A percentile compares a stretch with the other conserved stretches of the same genome.
These are phyloP conservation scores for Saccharomycopsis lassenensis DNA, from an alignment of 805 yeast species.

Conservation along the genomic window DNA sequence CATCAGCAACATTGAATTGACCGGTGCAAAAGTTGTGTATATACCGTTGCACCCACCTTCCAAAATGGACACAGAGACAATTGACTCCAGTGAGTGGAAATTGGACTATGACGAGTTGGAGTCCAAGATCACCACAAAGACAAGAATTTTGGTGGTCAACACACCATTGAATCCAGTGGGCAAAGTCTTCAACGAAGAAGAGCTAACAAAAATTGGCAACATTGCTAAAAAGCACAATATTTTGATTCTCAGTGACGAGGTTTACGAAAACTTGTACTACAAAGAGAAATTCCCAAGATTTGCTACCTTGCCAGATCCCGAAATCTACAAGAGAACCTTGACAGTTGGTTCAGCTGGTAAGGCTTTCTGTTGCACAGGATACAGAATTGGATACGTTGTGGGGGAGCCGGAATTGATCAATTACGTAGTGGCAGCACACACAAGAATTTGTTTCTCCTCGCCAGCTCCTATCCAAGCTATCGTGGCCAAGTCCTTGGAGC, in stretches of 20 bases:
- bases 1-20: conserved; percentile 83
- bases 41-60: conserved; percentile 80
- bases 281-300: conserved; percentile 63
- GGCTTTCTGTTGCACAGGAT: conserved; percentile 97
- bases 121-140: conserved; percentile 53
- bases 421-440: conserved; percentile 81
- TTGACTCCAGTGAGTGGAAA: conserved; percentile 79
- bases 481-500: conserved; percentile 60
- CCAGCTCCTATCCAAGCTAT: conserved; percentile 94
- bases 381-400: conserved; percentile 96
- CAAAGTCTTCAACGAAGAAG: conserved; percentile 70
- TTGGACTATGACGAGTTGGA: conserved; percentile 72
- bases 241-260: conserved; percentile 83
- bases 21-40: conserved; percentile 86
- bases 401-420: conserved; percentile 76
- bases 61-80: conserved; percentile 49
- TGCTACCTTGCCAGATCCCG: conserved; percentile 64
- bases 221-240: conserved; percentile 80
- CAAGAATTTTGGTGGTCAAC: conserved; percentile 80
- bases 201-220: conserved; percentile 64
- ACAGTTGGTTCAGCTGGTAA: conserved; percentile 97
- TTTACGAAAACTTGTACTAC: conserved; percentile 83
- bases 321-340: conserved; percentile 64
- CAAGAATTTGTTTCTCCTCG: conserved; percentile 84
- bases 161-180: conserved; percentile 97